Conservation (phyloP, 768 basidiomycete genomes). For the Termitomyces sp. region DNA sequence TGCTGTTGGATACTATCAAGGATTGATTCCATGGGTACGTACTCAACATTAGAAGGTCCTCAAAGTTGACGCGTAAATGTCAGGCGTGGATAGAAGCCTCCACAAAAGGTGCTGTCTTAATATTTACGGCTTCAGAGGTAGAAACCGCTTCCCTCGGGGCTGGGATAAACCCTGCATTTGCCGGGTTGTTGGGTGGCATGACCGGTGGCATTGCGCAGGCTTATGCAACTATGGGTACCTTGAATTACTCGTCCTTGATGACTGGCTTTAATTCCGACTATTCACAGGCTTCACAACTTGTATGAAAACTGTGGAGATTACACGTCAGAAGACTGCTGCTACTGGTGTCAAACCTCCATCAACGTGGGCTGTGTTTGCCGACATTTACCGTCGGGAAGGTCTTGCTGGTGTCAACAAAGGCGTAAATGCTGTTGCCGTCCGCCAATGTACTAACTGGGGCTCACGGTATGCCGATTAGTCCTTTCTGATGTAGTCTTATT, state of each 20-base stretch:
- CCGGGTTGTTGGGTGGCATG: constrained; percentile 95
- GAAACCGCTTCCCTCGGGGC: constrained; percentile 60
- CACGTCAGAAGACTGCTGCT: constrained; percentile 87
- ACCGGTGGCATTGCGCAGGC: constrained; percentile 96
- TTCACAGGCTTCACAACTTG: constrained; percentile 90
- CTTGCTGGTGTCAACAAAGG: constrained; percentile 98
- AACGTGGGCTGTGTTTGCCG: constrained; percentile 91
- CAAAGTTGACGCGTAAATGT: neutral
- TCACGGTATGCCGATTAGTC: constrained; percentile 54
- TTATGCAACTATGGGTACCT: constrained; percentile 97
- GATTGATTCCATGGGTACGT: constrained; percentile 95
- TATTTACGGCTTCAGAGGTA: constrained; percentile 95
- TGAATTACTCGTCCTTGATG: constrained; percentile 3
- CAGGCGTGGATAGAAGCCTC: constrained; percentile 99
- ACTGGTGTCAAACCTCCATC: constrained; percentile 82
- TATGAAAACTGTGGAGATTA: constrained; percentile 99
- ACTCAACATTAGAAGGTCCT: neutral
- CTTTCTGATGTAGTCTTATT: neutral
- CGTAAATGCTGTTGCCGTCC: constrained; percentile 90
- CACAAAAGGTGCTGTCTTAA: constrained; percentile 93
- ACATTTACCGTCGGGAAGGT: constrained; percentile 92
- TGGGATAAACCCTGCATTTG: constrained; percentile 74
- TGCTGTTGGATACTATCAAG: constrained; percentile 88
- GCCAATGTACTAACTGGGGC: constrained; percentile 93
- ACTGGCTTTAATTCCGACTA: neutral